Evolutionary conservation across 2,329 filamentous ascomycete species (phyloP).

Genomic region (Xylariomycetidae sp.): DNA sequence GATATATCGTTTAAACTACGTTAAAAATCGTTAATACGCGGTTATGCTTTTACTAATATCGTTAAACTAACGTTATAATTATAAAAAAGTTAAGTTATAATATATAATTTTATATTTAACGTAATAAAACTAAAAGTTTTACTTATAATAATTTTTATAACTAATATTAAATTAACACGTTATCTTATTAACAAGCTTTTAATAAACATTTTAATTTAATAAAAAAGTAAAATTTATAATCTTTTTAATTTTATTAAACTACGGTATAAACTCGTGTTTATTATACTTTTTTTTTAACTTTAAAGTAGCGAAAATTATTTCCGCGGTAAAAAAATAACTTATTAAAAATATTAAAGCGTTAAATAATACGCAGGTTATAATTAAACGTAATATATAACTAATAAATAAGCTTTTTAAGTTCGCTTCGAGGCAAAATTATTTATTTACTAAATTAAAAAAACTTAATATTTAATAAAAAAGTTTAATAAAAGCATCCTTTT

Average conservation of each 20-base stretch:
- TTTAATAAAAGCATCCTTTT: no score
- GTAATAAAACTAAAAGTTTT: neutral
- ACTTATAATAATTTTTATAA: neutral
- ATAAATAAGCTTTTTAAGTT: no score
- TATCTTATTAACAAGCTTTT: neutral
- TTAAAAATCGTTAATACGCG: no score
- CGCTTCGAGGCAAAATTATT: no score
- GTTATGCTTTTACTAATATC: constrained; percentile 1
- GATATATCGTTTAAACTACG: neutral
- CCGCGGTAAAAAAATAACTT: neutral
- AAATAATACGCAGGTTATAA: no score
- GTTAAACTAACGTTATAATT: neutral
- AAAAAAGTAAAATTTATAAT: constrained; percentile 1
- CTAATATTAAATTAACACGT: neutral
- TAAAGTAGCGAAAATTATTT: neutral
- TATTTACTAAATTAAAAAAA: no score
- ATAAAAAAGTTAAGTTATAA: neutral
- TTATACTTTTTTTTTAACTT: neutral
- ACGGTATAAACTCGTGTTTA: neutral
- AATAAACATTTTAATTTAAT: no score
- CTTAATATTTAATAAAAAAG: no score
- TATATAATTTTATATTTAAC: no score
- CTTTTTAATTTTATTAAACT: neutral
- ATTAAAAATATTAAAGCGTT: neutral
- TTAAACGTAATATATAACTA: no score